phyloP scores from a whole-genome alignment of 225 moss, liverwort and hornwort genomes.

The Neckera pumila region DNA sequence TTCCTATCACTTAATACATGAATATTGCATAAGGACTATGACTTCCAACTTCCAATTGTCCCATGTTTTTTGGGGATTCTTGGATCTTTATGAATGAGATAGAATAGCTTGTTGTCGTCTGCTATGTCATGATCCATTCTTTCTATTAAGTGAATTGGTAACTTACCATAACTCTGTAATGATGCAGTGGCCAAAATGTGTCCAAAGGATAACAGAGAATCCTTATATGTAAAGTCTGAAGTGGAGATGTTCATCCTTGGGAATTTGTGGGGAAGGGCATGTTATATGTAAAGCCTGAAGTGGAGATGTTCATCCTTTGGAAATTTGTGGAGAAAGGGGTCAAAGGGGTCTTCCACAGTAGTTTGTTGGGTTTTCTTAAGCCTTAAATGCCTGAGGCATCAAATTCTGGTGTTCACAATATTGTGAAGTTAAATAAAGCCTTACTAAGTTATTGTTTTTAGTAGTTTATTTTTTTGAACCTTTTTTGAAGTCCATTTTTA shows the following conservation, averaged over 20 bases:
- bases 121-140: background rate
- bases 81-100: background rate
- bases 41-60: background rate
- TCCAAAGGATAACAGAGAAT: too few relatives aligned
- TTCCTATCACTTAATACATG: background rate
- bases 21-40: background rate
- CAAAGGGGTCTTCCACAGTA: too few relatives aligned
- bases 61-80: background rate
- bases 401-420: too few relatives aligned
- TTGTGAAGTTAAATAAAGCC: too few relatives aligned
- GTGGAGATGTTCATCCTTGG: background rate
- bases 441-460: too few relatives aligned
- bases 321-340: background rate
- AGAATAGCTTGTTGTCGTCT: background rate
- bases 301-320: background rate
- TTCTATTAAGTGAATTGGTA: background rate
- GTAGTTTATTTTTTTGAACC: too few relatives aligned
- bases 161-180: background rate
- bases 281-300: background rate
- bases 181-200: background rate
- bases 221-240: background rate
- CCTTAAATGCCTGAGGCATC: too few relatives aligned
- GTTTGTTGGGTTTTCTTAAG: too few relatives aligned
- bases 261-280: background rate
- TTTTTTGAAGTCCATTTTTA: too few relatives aligned